These are phyloP conservation scores for Lachancea nothofagi DNA, from an alignment of 805 yeast species.

Conservation along the genomic window DNA sequence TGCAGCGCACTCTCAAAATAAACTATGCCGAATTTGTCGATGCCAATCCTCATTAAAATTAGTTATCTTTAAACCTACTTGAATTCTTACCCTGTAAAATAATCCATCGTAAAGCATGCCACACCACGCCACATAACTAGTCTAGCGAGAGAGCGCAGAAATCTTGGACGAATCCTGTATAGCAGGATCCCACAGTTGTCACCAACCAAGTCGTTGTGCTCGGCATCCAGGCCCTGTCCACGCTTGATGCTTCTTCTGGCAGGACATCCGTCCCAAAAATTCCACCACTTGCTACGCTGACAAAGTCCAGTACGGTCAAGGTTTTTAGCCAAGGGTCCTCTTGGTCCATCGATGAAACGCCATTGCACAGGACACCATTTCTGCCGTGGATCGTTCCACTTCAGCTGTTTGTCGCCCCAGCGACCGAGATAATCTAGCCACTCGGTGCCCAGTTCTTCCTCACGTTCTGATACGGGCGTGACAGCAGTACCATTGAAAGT, in stretches of 20 bases:
- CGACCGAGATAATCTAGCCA: conserved; percentile 81
- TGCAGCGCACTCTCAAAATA: too few relatives aligned
- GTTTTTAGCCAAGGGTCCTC: conserved; percentile 81
- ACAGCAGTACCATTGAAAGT: conserved; percentile 59
- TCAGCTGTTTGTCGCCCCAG: conserved; percentile 84
- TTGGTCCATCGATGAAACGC: conserved; percentile 88
- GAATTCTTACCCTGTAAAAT: conserved; percentile 29
- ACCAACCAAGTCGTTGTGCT: conserved; percentile 63
- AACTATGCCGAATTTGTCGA: too few relatives aligned
- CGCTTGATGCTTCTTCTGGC: conserved; percentile 65
- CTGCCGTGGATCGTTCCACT: conserved; percentile 70
- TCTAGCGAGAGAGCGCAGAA: conserved; percentile 45
- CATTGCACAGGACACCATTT: conserved; percentile 83
- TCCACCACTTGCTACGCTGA: conserved; percentile 90
- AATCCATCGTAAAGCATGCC: conserved; percentile 49
- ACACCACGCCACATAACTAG: conserved; percentile 59
- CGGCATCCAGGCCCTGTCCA: conserved; percentile 73
- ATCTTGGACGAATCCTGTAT: conserved; percentile 46
- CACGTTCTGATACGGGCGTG: conserved; percentile 33
- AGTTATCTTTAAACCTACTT: not conserved
- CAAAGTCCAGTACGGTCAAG: conserved; percentile 66
- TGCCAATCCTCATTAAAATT: not conserved
- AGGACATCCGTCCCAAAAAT: conserved; percentile 76
- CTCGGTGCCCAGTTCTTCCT: conserved; percentile 39
- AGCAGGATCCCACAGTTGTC: conserved; percentile 67